These are phyloP conservation scores for Neofusicoccum sp. DNA, from an alignment of 2,329 filamentous ascomycete genomes.

Conservation along the genomic window DNA sequence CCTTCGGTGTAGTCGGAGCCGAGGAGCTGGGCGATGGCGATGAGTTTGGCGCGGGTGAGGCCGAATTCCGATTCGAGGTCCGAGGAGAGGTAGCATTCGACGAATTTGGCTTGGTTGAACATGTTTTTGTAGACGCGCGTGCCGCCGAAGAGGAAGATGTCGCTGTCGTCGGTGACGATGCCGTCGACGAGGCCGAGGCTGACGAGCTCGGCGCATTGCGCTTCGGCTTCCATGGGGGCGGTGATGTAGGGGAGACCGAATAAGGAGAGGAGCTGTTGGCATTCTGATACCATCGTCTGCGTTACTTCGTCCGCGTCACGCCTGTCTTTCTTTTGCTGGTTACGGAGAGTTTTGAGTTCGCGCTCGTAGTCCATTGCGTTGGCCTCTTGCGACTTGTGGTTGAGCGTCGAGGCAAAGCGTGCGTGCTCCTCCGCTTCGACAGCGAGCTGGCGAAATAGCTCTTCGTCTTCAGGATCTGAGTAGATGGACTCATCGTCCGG, in stretches of 20 bases:
- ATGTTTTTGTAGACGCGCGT: conserved; percentile 99
- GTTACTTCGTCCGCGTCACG: conserved; percentile 96
- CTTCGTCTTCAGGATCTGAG: conserved; percentile 89
- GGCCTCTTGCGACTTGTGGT: conserved; percentile 58
- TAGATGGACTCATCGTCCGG: conserved; percentile 39
- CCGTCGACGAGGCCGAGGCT: conserved; percentile 85
- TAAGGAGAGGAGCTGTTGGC: conserved; percentile 81
- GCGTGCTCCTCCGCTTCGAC: conserved; percentile 92
- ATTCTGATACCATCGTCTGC: conserved; percentile 92
- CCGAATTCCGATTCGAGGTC: conserved; percentile 90
- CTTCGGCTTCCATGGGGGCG: conserved; percentile 98
- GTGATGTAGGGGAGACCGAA: conserved; percentile 97
- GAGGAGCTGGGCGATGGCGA: conserved; percentile 83
- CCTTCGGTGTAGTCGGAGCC: conserved; percentile 96
- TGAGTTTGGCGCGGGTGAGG: conserved; percentile 80
- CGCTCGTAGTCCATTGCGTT: conserved; percentile 75
- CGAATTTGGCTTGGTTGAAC: conserved; percentile 98
- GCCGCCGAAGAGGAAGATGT: conserved; percentile 94
- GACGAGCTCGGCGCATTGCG: conserved; percentile 92
- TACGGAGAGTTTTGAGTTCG: conserved; percentile 81
- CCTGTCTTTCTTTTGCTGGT: conserved; percentile 94
- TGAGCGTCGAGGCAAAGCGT: conserved; percentile 84
- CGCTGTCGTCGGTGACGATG: conserved; percentile 95
- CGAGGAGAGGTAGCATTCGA: conserved; percentile 84
- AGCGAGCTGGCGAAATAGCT: conserved; percentile 80